A percentile compares a stretch with the other conserved stretches of the same genome.
These are phyloP conservation scores for Mycena pura DNA, from an alignment of 768 basidiomycete genomes.

Conservation along the genomic window DNA sequence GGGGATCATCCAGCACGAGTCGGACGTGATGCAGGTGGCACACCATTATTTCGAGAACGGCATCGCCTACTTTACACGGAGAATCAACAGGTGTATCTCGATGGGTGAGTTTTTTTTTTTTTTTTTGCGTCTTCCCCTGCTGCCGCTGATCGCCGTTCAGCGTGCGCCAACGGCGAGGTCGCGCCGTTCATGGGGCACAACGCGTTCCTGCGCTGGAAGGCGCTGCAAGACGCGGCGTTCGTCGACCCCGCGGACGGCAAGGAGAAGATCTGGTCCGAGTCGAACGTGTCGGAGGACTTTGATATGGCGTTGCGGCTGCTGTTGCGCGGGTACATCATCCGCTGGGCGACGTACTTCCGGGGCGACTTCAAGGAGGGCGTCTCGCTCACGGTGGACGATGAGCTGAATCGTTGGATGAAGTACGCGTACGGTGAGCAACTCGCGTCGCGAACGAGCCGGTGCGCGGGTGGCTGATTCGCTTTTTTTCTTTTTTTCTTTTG, in stretches of 20 bases:
- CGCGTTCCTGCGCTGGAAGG: slow-evolving; percentile 87
- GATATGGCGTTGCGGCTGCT: slow-evolving; percentile 77
- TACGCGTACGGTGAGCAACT: slow-evolving; percentile 62
- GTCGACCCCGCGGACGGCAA: slow-evolving; percentile 68
- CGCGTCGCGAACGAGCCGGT: slow-evolving; percentile 58
- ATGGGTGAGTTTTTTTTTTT: slow-evolving; percentile 21
- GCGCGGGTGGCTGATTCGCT: slow-evolving; percentile 53
- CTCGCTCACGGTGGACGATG: slow-evolving; percentile 87
- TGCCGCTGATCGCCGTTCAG: slow-evolving; percentile 38
- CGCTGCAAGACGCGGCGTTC: slow-evolving; percentile 84
- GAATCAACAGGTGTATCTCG: slow-evolving; percentile 27
- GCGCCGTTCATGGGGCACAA: slow-evolving; percentile 88
- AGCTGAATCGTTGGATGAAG: slow-evolving; percentile 91
- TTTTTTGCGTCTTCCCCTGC: slow-evolving; percentile 33
- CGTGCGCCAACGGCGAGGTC: slow-evolving; percentile 81
- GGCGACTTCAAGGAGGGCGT: slow-evolving; percentile 93
- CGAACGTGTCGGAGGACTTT: slow-evolving; percentile 83
- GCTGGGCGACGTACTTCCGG: slow-evolving; percentile 87
- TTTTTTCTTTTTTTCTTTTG: too few species aligned
- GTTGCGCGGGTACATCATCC: slow-evolving; percentile 69
- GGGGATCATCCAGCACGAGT: slow-evolving; percentile 89
- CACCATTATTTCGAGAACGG: slow-evolving; percentile 85
- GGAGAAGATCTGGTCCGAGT: slow-evolving; percentile 79
- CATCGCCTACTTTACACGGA: slow-evolving; percentile 25
- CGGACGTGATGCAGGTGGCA: slow-evolving; percentile 42